Percentiles rank a stretch among this genome's conserved stretches.
phyloP scores from a whole-genome alignment of 2,329 filamentous ascomycete genomes.

The Domatiomyces globalis region DNA sequence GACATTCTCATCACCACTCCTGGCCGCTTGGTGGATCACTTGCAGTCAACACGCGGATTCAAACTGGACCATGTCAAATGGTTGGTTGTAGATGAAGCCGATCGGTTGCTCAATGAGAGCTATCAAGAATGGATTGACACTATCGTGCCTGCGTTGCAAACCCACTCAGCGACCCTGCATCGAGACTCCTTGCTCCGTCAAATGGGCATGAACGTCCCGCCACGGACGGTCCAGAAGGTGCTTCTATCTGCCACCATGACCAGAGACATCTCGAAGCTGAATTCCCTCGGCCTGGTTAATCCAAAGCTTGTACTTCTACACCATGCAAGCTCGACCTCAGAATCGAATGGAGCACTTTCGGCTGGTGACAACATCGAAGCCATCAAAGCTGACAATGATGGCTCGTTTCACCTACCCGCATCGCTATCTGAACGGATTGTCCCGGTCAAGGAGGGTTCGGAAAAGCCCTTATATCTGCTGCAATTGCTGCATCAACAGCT shows the following conservation, averaged over 20 bases:
- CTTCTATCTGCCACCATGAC: conserved; percentile 97
- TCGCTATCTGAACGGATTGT: conserved; percentile 52
- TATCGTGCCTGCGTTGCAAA: conserved; percentile 56
- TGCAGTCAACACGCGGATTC: conserved; percentile 75
- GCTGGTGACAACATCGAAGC: conserved; percentile 1
- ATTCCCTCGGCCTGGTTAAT: conserved; percentile 54
- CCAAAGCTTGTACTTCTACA: conserved; percentile 47
- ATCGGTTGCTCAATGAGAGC: conserved; percentile 75
- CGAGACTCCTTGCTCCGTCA: conserved; percentile 67
- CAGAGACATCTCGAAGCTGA: conserved; percentile 74
- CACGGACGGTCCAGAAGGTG: conserved; percentile 33
- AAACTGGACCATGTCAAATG: conserved; percentile 64
- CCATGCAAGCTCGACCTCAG: conserved; percentile 8
- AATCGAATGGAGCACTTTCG: conserved; percentile 2
- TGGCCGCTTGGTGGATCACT: conserved; percentile 83
- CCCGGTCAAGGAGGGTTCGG: conserved; percentile 51
- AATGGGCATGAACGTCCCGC: conserved; percentile 66
- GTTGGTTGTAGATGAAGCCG: conserved; percentile 91
- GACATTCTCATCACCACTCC: conserved; percentile 92
- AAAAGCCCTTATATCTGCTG: conserved; percentile 76
- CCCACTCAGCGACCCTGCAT: conserved; percentile 81
- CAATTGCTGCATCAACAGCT: conserved; percentile 52
- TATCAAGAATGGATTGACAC: conserved; percentile 81
- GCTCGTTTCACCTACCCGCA: conserved; percentile 46
- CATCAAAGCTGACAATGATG: conserved; percentile 29